Evolutionary conservation across 441 rosid species (phyloP).

Genomic region (Viola pubescens): DNA sequence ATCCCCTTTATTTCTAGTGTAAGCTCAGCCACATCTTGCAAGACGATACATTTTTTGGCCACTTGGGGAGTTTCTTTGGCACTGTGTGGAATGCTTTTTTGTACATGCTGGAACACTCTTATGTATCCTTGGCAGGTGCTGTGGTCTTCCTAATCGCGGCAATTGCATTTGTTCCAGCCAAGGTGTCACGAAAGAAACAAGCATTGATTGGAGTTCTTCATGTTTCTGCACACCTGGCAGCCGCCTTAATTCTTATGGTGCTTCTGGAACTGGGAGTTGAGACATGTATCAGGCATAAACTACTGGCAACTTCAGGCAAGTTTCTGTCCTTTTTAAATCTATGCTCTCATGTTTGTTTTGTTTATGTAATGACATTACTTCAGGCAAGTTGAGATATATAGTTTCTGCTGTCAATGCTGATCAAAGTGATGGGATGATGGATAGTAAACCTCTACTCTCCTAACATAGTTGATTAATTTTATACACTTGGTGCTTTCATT

Average conservation of each 20-base stretch:
- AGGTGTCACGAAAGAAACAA: conserved; percentile 74
- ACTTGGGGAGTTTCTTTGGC: conserved; percentile 70
- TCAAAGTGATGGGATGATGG: background rate
- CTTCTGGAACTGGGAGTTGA: conserved; percentile 89
- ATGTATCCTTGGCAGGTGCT: conserved; percentile 71
- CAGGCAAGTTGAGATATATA: no score
- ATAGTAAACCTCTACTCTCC: no score
- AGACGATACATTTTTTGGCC: conserved; percentile 87
- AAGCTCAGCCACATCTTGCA: conserved; percentile 76
- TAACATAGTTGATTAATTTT: no score
- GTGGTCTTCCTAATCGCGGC: conserved; percentile 57
- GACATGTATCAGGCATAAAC: conserved; percentile 81
- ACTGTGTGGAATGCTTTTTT: conserved; percentile 65
- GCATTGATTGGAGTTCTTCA: conserved; percentile 77
- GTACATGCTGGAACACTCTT: conserved; percentile 66
- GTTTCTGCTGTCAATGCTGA: background rate
- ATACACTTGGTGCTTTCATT: no score
- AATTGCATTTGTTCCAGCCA: conserved; percentile 75
- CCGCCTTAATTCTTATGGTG: conserved; percentile 90
- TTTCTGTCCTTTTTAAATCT: background rate
- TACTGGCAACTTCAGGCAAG: conserved; percentile 84
- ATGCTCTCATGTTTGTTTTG: no score
- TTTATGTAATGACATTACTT: no score
- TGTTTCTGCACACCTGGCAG: conserved; percentile 74
- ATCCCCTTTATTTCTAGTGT: conserved; percentile 52